Base-by-base conservation (phyloP, 169 alveolate species). In the Cryptosporidium meleagridis region DNA sequence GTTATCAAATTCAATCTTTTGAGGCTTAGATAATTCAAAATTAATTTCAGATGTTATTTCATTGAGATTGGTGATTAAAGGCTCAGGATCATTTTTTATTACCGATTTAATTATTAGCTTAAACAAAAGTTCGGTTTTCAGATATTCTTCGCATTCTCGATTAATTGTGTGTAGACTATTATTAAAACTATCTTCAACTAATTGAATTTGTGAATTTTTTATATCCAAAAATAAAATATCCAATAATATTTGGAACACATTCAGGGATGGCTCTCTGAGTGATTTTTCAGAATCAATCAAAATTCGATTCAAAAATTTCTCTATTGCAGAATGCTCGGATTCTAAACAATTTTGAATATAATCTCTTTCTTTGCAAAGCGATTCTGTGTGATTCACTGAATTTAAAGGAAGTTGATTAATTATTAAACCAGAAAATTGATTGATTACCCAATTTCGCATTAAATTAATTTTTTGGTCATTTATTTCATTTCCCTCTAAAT, bases 281-380 rank as follows among this genome's bases (percentile, higher is more conserved):
- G 62, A 14, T 33, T 53, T 35, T 9, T 73, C 86, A 35, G 68
- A 52, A n/a, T 73, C 71, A 53, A 73, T 33, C n/a, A 73, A 16
- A 45, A 73, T 14, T 53, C 26, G 35, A 44, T 58, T 73, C 45
- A 73, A 53, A 7, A 73, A 59, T 35, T 53, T 26, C 37, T 53
- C 48, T 33, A 73, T 31, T 16, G 14, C 26, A 12, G 8, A 9
- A 29, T 62, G 45, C 23, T 80, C 89, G 12, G 26, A 4, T 26
- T 26, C 61, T 21, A 80, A n/a, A 26, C 33, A 33, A 5, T 80
- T 59, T n/a, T n/a, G 21, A 41, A 80, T 80, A 59, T 45, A 41
- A 7, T 80, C 53, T 80, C 45, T 80, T 62, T 80, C 89, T 44
- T 61, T 33, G 35, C 65, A 37, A 26, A 80, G 29, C 16, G 68